Evolutionary conservation across 805 yeast species (phyloP).

Genomic region (Kazachstania kunashirensis): DNA sequence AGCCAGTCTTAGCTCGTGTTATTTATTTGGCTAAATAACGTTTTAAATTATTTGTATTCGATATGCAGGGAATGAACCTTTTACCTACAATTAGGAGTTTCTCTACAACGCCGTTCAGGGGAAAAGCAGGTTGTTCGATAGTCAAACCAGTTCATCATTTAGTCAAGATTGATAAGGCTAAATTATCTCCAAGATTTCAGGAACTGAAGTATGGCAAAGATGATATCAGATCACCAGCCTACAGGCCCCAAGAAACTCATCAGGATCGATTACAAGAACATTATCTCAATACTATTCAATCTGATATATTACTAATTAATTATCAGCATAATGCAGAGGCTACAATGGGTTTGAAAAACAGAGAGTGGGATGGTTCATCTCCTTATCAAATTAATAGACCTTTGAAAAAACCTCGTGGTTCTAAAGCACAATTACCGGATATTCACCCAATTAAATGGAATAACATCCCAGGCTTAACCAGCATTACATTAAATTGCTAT

Average conservation of each 20-base stretch:
- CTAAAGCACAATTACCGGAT: conserved; percentile 64
- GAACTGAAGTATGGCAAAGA: conserved; percentile 55
- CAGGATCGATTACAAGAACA: conserved; percentile 76
- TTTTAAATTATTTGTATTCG: too few relatives aligned
- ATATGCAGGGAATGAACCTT: background rate
- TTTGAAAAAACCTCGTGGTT: conserved; percentile 64
- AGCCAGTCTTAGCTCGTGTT: too few relatives aligned
- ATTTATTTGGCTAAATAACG: too few relatives aligned
- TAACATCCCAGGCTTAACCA: conserved; percentile 62
- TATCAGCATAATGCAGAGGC: conserved; percentile 57
- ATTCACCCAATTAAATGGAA: conserved; percentile 53
- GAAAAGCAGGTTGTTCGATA: conserved; percentile 53
- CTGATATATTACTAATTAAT: conserved; percentile 69
- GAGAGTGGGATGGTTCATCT: conserved; percentile 75
- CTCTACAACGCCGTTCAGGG: conserved; percentile 25
- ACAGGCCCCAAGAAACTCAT: conserved; percentile 60
- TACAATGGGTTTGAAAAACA: conserved; percentile 54
- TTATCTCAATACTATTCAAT: conserved; percentile 59
- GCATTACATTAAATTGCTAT: conserved; percentile 67
- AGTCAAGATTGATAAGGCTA: conserved; percentile 63
- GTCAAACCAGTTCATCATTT: conserved; percentile 90
- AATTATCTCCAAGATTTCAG: conserved; percentile 65
- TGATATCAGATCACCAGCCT: conserved; percentile 73
- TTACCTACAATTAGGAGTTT: conserved; percentile 12
- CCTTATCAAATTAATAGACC: conserved; percentile 87